Evolutionary conservation across 1,139 yeast species (phyloP), one percentile per base, ranked within the genome.

Genomic region (Geotrichum klebahnii): DNA sequence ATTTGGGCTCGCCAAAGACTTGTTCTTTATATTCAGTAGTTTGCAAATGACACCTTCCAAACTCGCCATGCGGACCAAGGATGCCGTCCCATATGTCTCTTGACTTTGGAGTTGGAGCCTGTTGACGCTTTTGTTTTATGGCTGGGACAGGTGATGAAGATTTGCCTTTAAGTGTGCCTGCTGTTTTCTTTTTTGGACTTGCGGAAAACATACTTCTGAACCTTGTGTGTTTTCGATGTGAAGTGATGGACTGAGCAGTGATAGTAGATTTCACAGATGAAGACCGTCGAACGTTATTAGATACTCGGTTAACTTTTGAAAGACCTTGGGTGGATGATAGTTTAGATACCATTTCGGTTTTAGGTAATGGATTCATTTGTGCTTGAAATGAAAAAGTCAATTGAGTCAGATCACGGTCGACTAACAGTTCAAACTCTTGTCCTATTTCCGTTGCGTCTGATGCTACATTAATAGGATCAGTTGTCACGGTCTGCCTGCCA

Each of bases 11-110:
- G 24, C 88, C 86, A 19, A 76, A 79, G 42, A 84, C 73, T 37
- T 74, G 75, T 14, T 73, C 67, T 61, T 82, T 84, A 59, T 79
- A 78, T 55, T 81, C 81, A 32, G 78, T 76, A 59, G 87, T 80
- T 47, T 77, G 78, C 51, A 90, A 72, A 58, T 82, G 82, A 52
- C 89, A 79, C 56, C 94, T 77, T 3, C 88, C 95, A 72, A 87
- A 89, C 43, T 95, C 87, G 1, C 97, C 97, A 62, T 85, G 90
- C 36, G 73, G 74, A 1, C 96, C 96, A 56, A 84, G 74, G 52
- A 77, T 71, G 31, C 61, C 60, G 16, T 61, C 59, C 72, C 72
- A 68, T 2, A 61, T 51, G 38, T 66, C 67, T 26, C 28, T 32
- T 37, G 45, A 32, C 55, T 41, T 22, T 51, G 39, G 31, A n/a